Evolutionary conservation across 2,329 filamentous ascomycete genomes (phyloP).

Genomic region (Neonectria sp.): DNA sequence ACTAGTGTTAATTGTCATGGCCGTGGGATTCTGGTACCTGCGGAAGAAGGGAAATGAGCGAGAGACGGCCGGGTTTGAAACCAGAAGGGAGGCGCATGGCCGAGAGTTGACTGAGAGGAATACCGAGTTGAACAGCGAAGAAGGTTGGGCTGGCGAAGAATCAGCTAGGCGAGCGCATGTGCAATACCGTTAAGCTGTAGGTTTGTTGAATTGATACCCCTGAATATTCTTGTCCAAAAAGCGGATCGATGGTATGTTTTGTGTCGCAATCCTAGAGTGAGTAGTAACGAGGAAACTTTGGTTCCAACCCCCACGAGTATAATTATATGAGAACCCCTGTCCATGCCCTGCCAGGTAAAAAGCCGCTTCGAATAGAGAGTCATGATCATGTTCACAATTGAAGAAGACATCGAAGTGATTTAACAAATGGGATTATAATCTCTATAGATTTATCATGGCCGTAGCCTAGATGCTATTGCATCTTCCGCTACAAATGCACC

Average conservation of each 20-base stretch:
- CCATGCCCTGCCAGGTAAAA: not conserved
- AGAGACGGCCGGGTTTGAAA: constrained; percentile 33
- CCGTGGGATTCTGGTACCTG: constrained; percentile 7
- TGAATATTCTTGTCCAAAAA: constrained; percentile 15
- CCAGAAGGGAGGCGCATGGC: constrained; percentile 16
- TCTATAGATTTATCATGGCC: constrained; percentile 46
- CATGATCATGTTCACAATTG: not conserved
- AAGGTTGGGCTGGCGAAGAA: not conserved
- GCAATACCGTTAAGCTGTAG: constrained; percentile 22
- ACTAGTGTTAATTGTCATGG: constrained; percentile 16
- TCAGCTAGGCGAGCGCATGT: constrained; percentile 15
- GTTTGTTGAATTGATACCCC: constrained; percentile 27
- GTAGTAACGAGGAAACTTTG: not conserved
- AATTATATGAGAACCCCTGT: not conserved
- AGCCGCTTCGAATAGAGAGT: not conserved
- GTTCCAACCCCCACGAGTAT: not conserved
- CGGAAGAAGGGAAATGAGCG: constrained; percentile 16
- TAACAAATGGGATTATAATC: constrained; percentile 49
- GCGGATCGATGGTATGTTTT: constrained; percentile 5
- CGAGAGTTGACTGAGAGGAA: not conserved
- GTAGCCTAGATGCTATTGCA: constrained; percentile 44
- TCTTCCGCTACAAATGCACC: constrained; percentile 43
- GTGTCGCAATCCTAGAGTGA: constrained; percentile 17
- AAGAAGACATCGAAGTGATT: not conserved
- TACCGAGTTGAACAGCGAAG: not conserved